phyloP scores from a whole-genome alignment of 306 rosid species.

The apple (Malus domestica) region DNA sequence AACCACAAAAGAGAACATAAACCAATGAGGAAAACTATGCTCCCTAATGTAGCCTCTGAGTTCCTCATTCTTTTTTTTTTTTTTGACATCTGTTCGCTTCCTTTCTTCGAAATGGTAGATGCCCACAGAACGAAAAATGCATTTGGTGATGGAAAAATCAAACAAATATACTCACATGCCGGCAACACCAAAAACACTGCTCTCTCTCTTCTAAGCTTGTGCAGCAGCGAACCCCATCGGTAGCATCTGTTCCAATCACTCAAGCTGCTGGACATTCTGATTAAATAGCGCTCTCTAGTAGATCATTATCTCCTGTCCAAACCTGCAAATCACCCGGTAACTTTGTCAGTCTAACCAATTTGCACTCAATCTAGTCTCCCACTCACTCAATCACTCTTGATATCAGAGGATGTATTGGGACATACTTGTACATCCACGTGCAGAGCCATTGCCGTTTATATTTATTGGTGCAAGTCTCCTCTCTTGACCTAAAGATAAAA shows the following conservation, averaged over 20 bases:
- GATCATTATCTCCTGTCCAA: conserved; percentile 55
- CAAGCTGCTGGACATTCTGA: conserved; percentile 22
- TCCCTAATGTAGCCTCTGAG: conserved; percentile 22
- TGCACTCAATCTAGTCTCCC: background rate
- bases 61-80: conserved; percentile 8
- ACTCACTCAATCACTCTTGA: background rate
- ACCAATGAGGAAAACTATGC: conserved; percentile 28
- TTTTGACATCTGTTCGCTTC: background rate
- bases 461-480: conserved; percentile 53
- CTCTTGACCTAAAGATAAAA: conserved; percentile 70
- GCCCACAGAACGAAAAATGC: conserved; percentile 33
- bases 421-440: conserved; percentile 45
- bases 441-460: conserved; percentile 56
- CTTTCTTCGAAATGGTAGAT: conserved; percentile 26
- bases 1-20: conserved; percentile 19
- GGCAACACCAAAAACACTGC: conserved; percentile 29
- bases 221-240: conserved; percentile 24
- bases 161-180: conserved; percentile 43
- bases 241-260: conserved; percentile 29
- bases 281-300: conserved; percentile 13
- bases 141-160: conserved; percentile 33
- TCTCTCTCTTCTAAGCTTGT: conserved; percentile 30
- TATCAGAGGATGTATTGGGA: background rate
- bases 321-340: conserved; percentile 33
- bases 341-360: background rate